Conservation (phyloP, 1,284 basidiomycete genomes). For the Ganoderma lingzhi region DNA sequence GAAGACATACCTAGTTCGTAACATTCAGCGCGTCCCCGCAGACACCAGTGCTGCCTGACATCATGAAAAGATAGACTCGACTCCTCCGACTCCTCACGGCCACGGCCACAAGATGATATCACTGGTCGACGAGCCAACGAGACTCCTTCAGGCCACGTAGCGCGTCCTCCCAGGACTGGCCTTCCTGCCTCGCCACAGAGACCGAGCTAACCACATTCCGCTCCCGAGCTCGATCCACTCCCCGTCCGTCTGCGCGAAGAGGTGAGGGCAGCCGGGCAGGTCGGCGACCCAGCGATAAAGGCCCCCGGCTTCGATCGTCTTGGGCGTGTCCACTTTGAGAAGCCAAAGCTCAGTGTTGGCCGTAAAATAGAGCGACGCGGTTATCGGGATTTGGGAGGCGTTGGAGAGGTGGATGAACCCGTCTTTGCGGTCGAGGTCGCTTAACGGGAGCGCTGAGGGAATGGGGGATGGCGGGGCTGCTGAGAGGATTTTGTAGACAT, state of each 20-base stretch:
- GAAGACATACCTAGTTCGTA: neutral
- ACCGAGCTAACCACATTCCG: conserved; percentile 39
- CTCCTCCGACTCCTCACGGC: neutral
- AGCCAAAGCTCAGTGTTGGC: conserved; percentile 52
- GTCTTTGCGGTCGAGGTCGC: conserved; percentile 48
- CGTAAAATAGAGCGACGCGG: conserved; percentile 62
- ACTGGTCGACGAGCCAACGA: conserved; percentile 38
- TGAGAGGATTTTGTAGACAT: conserved; percentile 62
- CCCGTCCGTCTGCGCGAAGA: conserved; percentile 46
- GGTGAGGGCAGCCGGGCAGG: conserved; percentile 51
- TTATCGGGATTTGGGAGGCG: conserved; percentile 60
- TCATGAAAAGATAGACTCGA: neutral
- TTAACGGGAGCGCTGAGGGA: conserved; percentile 45
- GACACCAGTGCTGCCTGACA: neutral
- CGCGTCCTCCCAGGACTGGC: conserved; percentile 41
- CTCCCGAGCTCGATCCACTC: conserved; percentile 38
- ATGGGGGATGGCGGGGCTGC: conserved; percentile 45
- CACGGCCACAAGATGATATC: neutral
- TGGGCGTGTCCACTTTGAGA: conserved; percentile 52
- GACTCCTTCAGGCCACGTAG: conserved; percentile 29
- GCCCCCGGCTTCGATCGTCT: conserved; percentile 51
- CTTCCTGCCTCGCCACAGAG: conserved; percentile 35
- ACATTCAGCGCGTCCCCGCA: neutral
- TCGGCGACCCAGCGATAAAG: conserved; percentile 46
- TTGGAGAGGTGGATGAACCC: conserved; percentile 73